Base-by-base conservation (phyloP, 1,284 basidiomycete genomes). In the Prillingera fragicola region DNA sequence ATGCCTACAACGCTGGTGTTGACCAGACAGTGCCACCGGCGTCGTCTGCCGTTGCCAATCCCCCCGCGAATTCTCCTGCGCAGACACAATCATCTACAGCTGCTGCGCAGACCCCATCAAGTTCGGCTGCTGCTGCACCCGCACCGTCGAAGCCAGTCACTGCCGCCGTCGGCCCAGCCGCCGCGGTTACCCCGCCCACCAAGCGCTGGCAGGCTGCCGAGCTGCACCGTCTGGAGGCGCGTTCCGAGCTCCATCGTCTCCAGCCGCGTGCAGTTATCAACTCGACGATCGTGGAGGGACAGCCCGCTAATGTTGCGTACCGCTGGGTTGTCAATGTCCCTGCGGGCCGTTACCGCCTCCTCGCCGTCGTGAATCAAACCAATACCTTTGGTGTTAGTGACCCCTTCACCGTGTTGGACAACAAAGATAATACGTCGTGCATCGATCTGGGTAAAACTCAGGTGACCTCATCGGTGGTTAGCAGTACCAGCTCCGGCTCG, bases 321-420 rank as follows among this genome's bases (percentile, higher is more conserved):
- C 13, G 29, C 8, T 63, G 54, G 52, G 34, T 41, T 6, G 45
- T 62, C 32, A 37, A 39, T 19, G 52, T 67, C 14, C 63, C 62
- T 1, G 34, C 50, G 8, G 67, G 67, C 0, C 44, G 56, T 21
- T 69, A 67, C 43, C 54, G 57, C 21, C 36, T 68, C 25, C 25
- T 54, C 7, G 65, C 59, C 1, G 32, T 45, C 3, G 48, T 62
- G 32, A 44, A 58, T 38, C 54, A 60, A 33, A 19, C 38, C 12
- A n/a, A n/a, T n/a, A n/a, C n/a, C n/a, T n/a, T n/a, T n/a, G n/a
- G n/a, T n/a, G 32, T n/a, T 33, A 12, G 14, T 8, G 8, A 8
- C 18, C 18, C 14, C 17, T 18, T 33, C 8, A 8, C 8, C 14
- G 32, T 33, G 32, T 33, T n/a, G 14, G 32, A 33, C 8, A 33